A percentile compares a stretch with the other conserved stretches of the same genome.
Conservation (phyloP, 495 filamentous ascomycete species). For the Cercophora scortea region DNA sequence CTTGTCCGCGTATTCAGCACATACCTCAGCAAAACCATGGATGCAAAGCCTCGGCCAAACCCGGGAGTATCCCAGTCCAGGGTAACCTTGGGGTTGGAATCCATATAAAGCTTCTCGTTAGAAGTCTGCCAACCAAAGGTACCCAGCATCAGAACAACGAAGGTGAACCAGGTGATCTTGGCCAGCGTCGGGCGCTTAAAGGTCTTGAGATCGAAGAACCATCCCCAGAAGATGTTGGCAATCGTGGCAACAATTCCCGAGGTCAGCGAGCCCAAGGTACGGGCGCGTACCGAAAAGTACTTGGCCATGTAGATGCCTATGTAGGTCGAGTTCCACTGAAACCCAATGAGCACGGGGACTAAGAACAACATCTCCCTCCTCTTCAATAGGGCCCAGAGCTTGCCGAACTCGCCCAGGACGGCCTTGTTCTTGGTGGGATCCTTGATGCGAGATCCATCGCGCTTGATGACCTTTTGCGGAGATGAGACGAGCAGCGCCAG, state of each 20-base stretch:
- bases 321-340: slow-evolving; percentile 49
- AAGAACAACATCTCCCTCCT: slow-evolving; percentile 44
- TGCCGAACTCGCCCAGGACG: slow-evolving; percentile 34
- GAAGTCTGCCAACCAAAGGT: slow-evolving; percentile 32
- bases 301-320: slow-evolving; percentile 51
- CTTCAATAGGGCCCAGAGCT: slow-evolving; percentile 38
- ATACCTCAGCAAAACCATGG: slow-evolving; percentile 25
- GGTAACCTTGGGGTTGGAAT: slow-evolving; percentile 17
- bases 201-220: slow-evolving; percentile 34
- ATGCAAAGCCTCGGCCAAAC: slow-evolving; percentile 33
- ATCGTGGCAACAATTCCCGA: slow-evolving; percentile 39
- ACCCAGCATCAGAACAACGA: slow-evolving; percentile 24
- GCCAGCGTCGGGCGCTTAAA: slow-evolving; percentile 27
- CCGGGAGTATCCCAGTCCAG: slow-evolving; percentile 33
- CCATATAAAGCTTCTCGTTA: slow-evolving; percentile 30
- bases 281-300: slow-evolving; percentile 50
- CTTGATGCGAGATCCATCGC: slow-evolving; percentile 36
- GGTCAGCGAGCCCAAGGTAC: slow-evolving; percentile 43
- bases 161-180: slow-evolving; percentile 25
- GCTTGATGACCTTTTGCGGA: slow-evolving; percentile 43
- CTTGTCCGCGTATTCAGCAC: neutral
- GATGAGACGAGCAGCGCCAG: slow-evolving; percentile 44
- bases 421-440: slow-evolving; percentile 35
- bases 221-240: slow-evolving; percentile 41
- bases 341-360: slow-evolving; percentile 47